A percentile compares a stretch with the other conserved stretches of the same genome.
These are phyloP conservation scores for Candida ipomoeae DNA, from an alignment of 805 yeast species.

Conservation along the genomic window DNA sequence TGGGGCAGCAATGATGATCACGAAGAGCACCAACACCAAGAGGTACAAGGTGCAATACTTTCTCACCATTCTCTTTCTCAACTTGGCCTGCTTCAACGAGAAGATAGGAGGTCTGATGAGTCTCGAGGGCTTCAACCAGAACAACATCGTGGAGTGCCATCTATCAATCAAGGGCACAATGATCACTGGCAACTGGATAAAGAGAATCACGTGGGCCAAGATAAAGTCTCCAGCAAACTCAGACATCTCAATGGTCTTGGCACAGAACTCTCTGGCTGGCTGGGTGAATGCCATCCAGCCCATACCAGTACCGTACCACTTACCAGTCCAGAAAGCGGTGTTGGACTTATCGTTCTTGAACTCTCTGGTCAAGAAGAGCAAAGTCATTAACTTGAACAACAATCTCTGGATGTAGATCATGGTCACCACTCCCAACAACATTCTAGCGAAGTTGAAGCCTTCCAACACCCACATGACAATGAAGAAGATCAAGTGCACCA, in stretches of 20 bases:
- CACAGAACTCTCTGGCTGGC: constrained; percentile 92
- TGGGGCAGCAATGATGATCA: constrained; percentile 82
- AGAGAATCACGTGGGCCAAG: constrained; percentile 83
- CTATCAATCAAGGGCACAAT: constrained; percentile 85
- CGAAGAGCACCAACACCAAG: constrained; percentile 61
- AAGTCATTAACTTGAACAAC: constrained; percentile 78
- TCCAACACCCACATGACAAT: constrained; percentile 96
- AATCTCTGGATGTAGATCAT: constrained; percentile 85
- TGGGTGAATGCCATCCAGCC: constrained; percentile 94
- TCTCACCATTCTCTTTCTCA: constrained; percentile 95
- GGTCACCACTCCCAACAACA: constrained; percentile 81
- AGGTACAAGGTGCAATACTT: constrained; percentile 85
- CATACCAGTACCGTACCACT: constrained; percentile 93
- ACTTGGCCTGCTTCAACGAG: constrained; percentile 91
- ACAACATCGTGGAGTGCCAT: constrained; percentile 97
- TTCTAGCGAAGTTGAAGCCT: constrained; percentile 84
- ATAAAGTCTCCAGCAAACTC: constrained; percentile 96
- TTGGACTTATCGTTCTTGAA: constrained; percentile 93
- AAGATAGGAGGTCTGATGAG: constrained; percentile 98
- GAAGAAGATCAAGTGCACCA: constrained; percentile 82
- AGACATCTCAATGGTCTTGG: constrained; percentile 89
- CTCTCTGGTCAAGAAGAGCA: constrained; percentile 82
- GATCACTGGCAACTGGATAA: constrained; percentile 84
- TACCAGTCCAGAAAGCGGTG: constrained; percentile 99
- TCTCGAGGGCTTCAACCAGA: constrained; percentile 97